phyloP scores from a whole-genome alignment of 2,329 filamentous ascomycete species.

The Chaetomium strumarium region DNA sequence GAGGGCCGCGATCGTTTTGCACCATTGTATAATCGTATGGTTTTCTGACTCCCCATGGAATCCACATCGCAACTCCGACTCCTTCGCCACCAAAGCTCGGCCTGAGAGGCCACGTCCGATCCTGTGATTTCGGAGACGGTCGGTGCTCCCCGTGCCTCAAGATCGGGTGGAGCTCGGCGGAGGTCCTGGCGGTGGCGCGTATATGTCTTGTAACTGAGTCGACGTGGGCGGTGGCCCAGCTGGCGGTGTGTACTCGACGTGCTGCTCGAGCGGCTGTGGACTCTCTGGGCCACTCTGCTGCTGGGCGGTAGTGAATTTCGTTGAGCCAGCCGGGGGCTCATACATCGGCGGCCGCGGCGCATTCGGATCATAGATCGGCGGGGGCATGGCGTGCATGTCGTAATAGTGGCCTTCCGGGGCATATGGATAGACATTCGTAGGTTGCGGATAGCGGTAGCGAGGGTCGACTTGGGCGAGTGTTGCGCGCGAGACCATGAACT shows the following conservation, averaged over 20 bases:
- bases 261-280: constrained; percentile 13
- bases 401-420: constrained; percentile 32
- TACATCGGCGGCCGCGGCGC: constrained; percentile 49
- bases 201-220: not conserved
- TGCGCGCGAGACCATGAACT: constrained; percentile 49
- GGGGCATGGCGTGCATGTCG: constrained; percentile 49
- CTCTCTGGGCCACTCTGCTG: constrained; percentile 29
- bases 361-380: constrained; percentile 53
- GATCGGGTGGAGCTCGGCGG: constrained; percentile 18
- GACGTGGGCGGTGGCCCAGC: constrained; percentile 39
- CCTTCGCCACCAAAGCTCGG: not conserved
- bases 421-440: constrained; percentile 37
- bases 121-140: constrained; percentile 21
- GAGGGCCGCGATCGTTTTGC: not conserved
- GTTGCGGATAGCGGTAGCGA: constrained; percentile 40
- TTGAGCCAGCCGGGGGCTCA: constrained; percentile 37
- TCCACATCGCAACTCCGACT: not conserved
- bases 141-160: constrained; percentile 19
- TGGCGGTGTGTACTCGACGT: constrained; percentile 39
- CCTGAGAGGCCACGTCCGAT: not conserved
- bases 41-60: not conserved
- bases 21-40: too few relatives aligned
- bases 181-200: constrained; percentile 10
- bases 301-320: constrained; percentile 51
- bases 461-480: constrained; percentile 44